Evolutionary conservation across 1,284 basidiomycete species (phyloP).

Genomic region (Taiwanofungus camphoratus): DNA sequence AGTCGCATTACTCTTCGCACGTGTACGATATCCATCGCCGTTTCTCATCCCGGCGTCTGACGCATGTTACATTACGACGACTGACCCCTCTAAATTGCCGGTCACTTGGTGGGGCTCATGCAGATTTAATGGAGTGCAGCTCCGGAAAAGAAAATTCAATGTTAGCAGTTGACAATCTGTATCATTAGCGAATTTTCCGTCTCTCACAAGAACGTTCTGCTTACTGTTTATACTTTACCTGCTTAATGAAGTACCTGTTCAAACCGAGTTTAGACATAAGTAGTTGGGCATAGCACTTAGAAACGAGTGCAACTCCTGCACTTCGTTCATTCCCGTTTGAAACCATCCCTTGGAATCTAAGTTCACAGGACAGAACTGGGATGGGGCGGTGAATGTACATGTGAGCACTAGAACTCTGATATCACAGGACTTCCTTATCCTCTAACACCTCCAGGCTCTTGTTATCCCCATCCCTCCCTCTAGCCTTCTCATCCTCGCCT

Average conservation of each 20-base stretch:
- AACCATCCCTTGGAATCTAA: too few relatives aligned
- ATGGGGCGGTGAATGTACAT: too few relatives aligned
- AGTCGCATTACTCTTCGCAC: background rate
- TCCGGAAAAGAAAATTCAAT: background rate
- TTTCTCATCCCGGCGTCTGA: background rate
- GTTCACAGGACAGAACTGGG: too few relatives aligned
- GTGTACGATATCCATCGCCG: constrained; percentile 2
- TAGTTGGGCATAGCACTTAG: too few relatives aligned
- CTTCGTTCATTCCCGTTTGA: too few relatives aligned
- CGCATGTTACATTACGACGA: constrained; percentile 1
- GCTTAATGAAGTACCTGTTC: constrained; percentile 6
- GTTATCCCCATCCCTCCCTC: too few relatives aligned
- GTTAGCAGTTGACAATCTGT: constrained; percentile 8
- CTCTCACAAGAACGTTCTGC: too few relatives aligned
- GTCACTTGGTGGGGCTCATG: constrained; percentile 14
- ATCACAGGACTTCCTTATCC: background rate
- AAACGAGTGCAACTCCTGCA: too few relatives aligned
- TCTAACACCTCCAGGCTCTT: constrained; percentile 1
- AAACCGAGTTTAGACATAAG: too few relatives aligned
- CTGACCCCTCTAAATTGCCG: constrained; percentile 11
- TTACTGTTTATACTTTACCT: background rate
- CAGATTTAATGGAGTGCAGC: constrained; percentile 8
- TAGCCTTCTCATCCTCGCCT: too few relatives aligned
- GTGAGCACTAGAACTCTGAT: too few relatives aligned
- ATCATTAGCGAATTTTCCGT: constrained; percentile 12